Evolutionary conservation across 768 basidiomycete genomes (phyloP).

Genomic region (Trametes villosa): DNA sequence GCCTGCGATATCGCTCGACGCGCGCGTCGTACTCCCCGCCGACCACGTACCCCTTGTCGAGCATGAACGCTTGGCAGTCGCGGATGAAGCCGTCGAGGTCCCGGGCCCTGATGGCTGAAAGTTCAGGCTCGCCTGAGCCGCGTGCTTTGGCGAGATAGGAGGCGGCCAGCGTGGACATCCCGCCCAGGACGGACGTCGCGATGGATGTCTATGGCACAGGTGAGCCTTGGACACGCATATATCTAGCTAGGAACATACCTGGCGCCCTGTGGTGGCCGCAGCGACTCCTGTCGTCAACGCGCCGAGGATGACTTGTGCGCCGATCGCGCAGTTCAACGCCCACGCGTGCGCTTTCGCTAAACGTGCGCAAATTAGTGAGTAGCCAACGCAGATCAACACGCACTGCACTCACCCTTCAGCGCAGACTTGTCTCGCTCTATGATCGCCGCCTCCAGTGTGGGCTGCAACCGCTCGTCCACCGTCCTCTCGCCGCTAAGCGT

Average conservation of each 20-base stretch:
- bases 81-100: conserved; percentile 72
- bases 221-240: conserved; percentile 27
- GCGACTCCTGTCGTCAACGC: conserved; percentile 70
- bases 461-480: conserved; percentile 55
- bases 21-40: conserved; percentile 39
- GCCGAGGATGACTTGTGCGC: conserved; percentile 64
- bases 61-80: conserved; percentile 57
- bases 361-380: neutral
- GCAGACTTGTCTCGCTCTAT: conserved; percentile 52
- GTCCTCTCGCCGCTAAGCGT: conserved; percentile 27
- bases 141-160: conserved; percentile 73
- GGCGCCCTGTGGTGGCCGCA: conserved; percentile 46
- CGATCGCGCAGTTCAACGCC: conserved; percentile 55
- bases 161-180: conserved; percentile 67
- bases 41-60: conserved; percentile 54
- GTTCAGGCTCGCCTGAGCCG: conserved; percentile 72
- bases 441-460: conserved; percentile 54
- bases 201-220: conserved; percentile 42
- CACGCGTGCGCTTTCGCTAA: conserved; percentile 39
- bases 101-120: conserved; percentile 57
- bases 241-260: neutral
- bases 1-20: conserved; percentile 40
- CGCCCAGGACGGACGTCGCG: conserved; percentile 51
- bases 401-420: conserved; percentile 42
- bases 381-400: conserved; percentile 25